Evolutionary conservation across 768 basidiomycete genomes (phyloP), one percentile per base, ranked within the genome.

Genomic region (Leccinum barrowsii): DNA sequence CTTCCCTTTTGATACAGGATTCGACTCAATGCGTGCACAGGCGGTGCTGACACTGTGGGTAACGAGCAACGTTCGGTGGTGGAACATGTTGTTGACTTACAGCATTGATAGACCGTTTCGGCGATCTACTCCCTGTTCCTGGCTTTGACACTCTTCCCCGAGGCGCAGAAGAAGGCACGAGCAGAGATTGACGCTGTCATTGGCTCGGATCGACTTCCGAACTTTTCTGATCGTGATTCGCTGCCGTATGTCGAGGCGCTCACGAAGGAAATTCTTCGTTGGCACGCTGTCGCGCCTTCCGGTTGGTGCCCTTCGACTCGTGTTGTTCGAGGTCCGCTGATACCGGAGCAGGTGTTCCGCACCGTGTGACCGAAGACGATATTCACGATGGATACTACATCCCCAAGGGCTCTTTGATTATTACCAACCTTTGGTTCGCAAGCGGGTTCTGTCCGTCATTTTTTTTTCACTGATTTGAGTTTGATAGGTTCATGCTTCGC

Each of bases 231-330:
- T 70, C 82, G 84, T 22, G 74, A 77, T 26, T 67, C 77, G 15
- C 74, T 87, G 24, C 86, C 86, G 3, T 87, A 85, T 63, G 63
- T 83, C 52, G 80, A 85, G 59, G 86, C 86, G 2, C 75, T 88
- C 17, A 70, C 74, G 1, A 84, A 83, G 62, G 86, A 88, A 69
- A 80, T 85, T 0, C 51, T 80, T 57, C 73, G 81, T 15, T 80
- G 79, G 78, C 62, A 71, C 50, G 65, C 63, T 6, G 71, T 77
- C 28, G 67, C 77, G 24, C 79, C 80, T 11, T 47, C 74, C 10
- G 74, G 79, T 78, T 35, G 49, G 54, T 57, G 73, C 73, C n/a
- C 22, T 76, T 76, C n/a, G 4, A 19, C 0, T 17, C 8, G n/a
- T 17, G 19, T 32, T 24, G 46, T 17, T 42, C 1, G 5, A 13